Percentiles rank a stretch among this genome's conserved stretches.
Conservation (phyloP, 116 monocot genomes). For the Zostera marina region DNA sequence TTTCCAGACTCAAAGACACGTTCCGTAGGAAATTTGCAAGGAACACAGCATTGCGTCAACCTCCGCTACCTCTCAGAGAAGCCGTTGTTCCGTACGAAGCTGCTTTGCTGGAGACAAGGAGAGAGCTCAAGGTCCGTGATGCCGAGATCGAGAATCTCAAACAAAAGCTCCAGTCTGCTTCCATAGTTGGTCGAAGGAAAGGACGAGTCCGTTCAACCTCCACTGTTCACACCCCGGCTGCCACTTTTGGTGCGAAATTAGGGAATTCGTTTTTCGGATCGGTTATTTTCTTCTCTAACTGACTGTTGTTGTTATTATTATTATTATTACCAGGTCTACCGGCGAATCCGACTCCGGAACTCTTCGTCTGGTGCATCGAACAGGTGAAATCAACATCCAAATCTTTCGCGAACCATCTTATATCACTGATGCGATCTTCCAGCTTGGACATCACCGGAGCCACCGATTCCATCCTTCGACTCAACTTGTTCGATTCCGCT, state of each 20-base stretch:
- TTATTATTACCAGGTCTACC: background rate
- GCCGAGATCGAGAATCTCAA: conserved; percentile 45
- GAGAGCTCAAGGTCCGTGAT: conserved; percentile 52
- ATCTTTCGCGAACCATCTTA: conserved; percentile 45
- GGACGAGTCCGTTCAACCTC: conserved; percentile 11
- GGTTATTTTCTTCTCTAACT: background rate
- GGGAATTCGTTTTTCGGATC: background rate
- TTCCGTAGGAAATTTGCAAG: conserved; percentile 24
- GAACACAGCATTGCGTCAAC: background rate
- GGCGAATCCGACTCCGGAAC: conserved; percentile 35
- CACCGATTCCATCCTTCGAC: conserved; percentile 28
- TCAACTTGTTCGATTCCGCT: background rate
- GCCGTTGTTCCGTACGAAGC: conserved; percentile 83
- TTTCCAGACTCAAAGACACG: conserved; percentile 47
- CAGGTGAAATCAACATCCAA: conserved; percentile 42
- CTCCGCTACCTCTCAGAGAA: conserved; percentile 26
- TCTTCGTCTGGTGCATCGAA: conserved; percentile 45
- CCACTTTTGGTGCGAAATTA: background rate
- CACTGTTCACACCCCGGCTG: conserved; percentile 6
- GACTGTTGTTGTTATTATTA: background rate
- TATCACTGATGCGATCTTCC: conserved; percentile 60
- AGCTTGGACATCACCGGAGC: conserved; percentile 55
- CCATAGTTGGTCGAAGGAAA: conserved; percentile 18
- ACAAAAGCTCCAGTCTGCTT: conserved; percentile 35
- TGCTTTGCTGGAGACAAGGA: conserved; percentile 57